Evolutionary conservation across 2,329 filamentous ascomycete species (phyloP).

Genomic region (Claviceps citrina): DNA sequence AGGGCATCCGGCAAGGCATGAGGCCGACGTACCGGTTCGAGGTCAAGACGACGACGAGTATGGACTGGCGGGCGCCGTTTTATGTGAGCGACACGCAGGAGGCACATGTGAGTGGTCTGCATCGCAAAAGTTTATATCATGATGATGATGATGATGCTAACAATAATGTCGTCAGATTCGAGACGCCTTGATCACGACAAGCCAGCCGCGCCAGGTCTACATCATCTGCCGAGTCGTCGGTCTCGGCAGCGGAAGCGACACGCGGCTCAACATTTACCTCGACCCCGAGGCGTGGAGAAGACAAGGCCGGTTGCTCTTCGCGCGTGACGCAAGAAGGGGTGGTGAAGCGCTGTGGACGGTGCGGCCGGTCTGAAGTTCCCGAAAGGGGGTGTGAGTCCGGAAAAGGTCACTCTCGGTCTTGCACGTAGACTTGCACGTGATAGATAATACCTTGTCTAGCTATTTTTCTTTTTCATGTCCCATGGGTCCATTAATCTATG

Average conservation of each 20-base stretch:
- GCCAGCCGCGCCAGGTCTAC: background rate
- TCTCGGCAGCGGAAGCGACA: background rate
- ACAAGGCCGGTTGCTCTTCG: background rate
- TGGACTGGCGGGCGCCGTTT: background rate
- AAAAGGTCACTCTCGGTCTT: too few species aligned
- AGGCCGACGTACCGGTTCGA: slow-evolving; percentile 1
- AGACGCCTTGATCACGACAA: background rate
- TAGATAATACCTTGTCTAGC: too few species aligned
- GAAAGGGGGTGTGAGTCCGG: too few species aligned
- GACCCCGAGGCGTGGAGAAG: background rate
- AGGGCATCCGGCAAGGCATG: background rate
- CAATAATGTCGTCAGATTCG: background rate
- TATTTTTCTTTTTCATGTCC: too few species aligned
- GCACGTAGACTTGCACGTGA: too few species aligned
- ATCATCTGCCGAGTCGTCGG: background rate
- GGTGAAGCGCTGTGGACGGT: background rate
- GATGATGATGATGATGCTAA: too few species aligned
- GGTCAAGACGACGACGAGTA: background rate
- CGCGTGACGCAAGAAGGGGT: background rate
- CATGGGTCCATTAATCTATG: too few species aligned
- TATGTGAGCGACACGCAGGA: slow-evolving; percentile 1
- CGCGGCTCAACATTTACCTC: background rate
- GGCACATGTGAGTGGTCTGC: background rate
- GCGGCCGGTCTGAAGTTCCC: background rate
- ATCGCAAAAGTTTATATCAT: too few species aligned